These are phyloP conservation scores for Pseudocercospora cruenta DNA, from an alignment of 2,329 filamentous ascomycete species.

Conservation along the genomic window DNA sequence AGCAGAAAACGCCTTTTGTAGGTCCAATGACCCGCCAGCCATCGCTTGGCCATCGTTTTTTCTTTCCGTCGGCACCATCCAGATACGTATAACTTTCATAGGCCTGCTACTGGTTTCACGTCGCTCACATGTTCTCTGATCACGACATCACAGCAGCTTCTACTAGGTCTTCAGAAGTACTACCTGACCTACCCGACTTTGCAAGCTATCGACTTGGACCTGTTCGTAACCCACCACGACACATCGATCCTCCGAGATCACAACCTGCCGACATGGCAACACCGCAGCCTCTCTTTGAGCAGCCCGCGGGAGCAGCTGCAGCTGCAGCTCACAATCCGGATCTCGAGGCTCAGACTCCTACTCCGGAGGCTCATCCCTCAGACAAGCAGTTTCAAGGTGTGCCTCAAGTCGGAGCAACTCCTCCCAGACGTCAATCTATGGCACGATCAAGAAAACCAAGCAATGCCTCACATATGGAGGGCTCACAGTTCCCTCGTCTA, in stretches of 20 bases:
- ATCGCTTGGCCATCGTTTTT: slow-evolving; percentile 7
- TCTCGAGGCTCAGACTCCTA: slow-evolving; percentile 4
- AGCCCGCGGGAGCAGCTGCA: not conserved
- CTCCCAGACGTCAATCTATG: not conserved
- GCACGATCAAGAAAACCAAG: slow-evolving; percentile 14
- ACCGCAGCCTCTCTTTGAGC: slow-evolving; percentile 1
- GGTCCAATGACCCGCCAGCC: slow-evolving; percentile 2
- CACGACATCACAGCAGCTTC: slow-evolving; percentile 15
- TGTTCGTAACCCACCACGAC: not conserved
- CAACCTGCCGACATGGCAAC: slow-evolving; percentile 8
- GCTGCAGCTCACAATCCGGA: not conserved
- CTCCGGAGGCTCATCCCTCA: not conserved
- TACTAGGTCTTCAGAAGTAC: slow-evolving; percentile 17
- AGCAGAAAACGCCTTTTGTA: slow-evolving; percentile 13
- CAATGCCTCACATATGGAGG: slow-evolving; percentile 25
- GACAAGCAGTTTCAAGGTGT: slow-evolving; percentile 7
- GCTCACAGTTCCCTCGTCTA: slow-evolving; percentile 17
- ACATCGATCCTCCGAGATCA: slow-evolving; percentile 6
- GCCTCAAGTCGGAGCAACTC: slow-evolving; percentile 3
- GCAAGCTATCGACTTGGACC: slow-evolving; percentile 5
- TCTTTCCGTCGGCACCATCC: not conserved
- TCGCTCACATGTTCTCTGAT: not conserved
- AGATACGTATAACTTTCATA: slow-evolving; percentile 3
- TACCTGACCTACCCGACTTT: slow-evolving; percentile 2
- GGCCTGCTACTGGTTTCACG: slow-evolving; percentile 2